phyloP scores from a whole-genome alignment of 768 basidiomycete species.

The Leccinum pellstonianum region DNA sequence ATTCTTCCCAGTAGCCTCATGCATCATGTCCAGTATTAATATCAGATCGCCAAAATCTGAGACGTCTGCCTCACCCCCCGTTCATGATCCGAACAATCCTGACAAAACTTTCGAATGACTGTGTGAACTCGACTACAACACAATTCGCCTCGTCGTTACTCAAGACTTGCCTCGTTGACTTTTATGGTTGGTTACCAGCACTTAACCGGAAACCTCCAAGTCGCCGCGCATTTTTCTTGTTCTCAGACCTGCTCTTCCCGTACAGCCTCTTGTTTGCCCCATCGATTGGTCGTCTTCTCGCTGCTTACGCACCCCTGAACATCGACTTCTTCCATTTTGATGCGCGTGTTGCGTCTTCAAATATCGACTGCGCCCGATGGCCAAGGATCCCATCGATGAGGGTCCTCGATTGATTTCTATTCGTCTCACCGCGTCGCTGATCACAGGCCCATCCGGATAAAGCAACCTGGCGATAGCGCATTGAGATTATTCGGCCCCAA shows the following conservation, averaged over 20 bases:
- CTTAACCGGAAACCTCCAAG: constrained; percentile 11
- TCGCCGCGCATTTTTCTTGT: constrained; percentile 19
- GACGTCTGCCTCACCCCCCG: constrained; percentile 23
- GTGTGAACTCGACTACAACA: constrained; percentile 19
- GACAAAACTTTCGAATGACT: constrained; percentile 22
- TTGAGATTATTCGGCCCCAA: constrained; percentile 1
- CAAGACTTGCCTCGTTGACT: constrained; percentile 11
- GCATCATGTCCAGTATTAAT: constrained; percentile 32
- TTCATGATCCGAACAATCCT: constrained; percentile 29
- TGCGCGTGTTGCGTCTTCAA: constrained; percentile 36
- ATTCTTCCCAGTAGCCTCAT: constrained; percentile 21
- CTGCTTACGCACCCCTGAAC: constrained; percentile 25
- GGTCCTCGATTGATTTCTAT: constrained; percentile 14
- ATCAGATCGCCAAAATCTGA: constrained; percentile 30
- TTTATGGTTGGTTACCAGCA: constrained; percentile 2
- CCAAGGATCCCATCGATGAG: constrained; percentile 16
- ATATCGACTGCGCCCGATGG: constrained; percentile 32
- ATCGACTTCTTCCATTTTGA: constrained; percentile 35
- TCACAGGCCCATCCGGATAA: constrained; percentile 11
- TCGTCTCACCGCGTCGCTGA: neutral
- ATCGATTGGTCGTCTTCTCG: constrained; percentile 20
- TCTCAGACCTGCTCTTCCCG: constrained; percentile 6
- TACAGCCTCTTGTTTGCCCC: constrained; percentile 27
- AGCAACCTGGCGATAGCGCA: constrained; percentile 8
- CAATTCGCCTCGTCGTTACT: constrained; percentile 7